Evolutionary conservation across 768 basidiomycete species (phyloP).

Genomic region (Phlegmacium glaucopus): DNA sequence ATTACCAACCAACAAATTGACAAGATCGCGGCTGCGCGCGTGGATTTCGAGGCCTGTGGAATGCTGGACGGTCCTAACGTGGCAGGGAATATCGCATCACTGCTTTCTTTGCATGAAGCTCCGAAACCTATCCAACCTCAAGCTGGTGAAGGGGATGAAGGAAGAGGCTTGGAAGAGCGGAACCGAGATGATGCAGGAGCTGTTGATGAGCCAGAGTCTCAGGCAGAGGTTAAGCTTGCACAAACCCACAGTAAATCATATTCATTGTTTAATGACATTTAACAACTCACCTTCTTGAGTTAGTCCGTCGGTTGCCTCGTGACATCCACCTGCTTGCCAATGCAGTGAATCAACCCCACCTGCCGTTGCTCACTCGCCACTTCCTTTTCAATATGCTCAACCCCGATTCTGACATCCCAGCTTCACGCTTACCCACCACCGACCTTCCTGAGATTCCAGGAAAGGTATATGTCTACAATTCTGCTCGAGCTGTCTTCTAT

Average conservation of each 20-base stretch:
- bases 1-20: too few relatives aligned
- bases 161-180: neutral
- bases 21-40: neutral
- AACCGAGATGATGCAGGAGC: neutral
- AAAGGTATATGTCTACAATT: neutral
- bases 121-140: neutral
- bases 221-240: neutral
- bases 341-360: neutral
- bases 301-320: neutral
- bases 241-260: neutral
- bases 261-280: neutral
- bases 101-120: neutral
- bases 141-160: neutral
- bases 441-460: neutral
- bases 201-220: neutral
- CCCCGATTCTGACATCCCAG: neutral
- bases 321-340: neutral
- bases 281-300: neutral
- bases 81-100: neutral
- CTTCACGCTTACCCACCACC: neutral
- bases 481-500: neutral
- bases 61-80: constrained; percentile 14
- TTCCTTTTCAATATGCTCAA: neutral
- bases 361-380: neutral
- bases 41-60: constrained; percentile 15